Evolutionary conservation across 441 rosid species (phyloP).

Genomic region (Erysimum cheiri): DNA sequence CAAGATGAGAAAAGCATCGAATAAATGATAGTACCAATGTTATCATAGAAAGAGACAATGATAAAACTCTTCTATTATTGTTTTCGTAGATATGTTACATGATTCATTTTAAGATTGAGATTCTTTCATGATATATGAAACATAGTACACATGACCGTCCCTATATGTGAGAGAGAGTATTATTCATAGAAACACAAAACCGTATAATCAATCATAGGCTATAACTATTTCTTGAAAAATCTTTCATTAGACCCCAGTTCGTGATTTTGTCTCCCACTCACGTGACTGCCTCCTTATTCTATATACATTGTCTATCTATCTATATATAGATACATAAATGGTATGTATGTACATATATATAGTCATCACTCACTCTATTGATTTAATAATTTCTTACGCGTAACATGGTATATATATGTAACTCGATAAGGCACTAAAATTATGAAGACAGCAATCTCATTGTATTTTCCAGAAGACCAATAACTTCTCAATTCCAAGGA

Average conservation of each 20-base stretch:
- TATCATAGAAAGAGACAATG: conserved; percentile 28
- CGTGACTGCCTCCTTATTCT: conserved; percentile 25
- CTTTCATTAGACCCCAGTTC: conserved; percentile 29
- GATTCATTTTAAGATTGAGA: conserved; percentile 31
- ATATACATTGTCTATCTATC: too few species aligned
- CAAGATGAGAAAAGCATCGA: conserved; percentile 32
- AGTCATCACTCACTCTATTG: neutral
- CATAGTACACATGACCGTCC: conserved; percentile 37
- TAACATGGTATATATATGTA: conserved; percentile 1
- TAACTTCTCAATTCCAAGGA: too few species aligned
- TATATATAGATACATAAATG: neutral
- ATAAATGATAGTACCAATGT: conserved; percentile 23
- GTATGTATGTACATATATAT: neutral
- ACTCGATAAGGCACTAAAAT: neutral
- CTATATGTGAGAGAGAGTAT: conserved; percentile 12
- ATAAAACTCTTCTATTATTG: conserved; percentile 24
- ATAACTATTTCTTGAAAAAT: conserved; percentile 19
- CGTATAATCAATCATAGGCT: conserved; percentile 9
- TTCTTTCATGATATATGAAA: conserved; percentile 32
- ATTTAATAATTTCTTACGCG: neutral
- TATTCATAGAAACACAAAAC: conserved; percentile 38
- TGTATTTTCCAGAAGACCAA: too few species aligned
- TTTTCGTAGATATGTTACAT: conserved; percentile 9
- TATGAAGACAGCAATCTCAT: neutral
- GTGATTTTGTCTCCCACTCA: conserved; percentile 32